phyloP scores from a whole-genome alignment of 2,329 filamentous ascomycete genomes.

The Fusarium sp. region DNA sequence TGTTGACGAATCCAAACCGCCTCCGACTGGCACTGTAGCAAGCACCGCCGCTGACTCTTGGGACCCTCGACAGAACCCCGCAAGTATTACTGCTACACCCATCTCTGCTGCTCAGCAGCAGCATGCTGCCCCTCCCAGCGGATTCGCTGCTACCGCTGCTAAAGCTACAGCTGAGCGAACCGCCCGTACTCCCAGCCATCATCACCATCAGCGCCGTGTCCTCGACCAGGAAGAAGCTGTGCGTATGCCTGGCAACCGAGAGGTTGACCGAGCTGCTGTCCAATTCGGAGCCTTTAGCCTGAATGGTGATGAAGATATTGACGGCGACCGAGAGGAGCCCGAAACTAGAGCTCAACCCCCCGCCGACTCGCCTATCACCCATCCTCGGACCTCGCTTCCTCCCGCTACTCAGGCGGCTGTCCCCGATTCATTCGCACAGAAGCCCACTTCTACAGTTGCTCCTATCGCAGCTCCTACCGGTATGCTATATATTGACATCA shows the following conservation, averaged over 20 bases:
- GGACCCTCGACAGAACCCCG: conserved; percentile 71
- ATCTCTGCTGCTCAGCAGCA: conserved; percentile 71
- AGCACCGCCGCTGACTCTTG: conserved; percentile 90
- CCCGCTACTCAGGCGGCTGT: conserved; percentile 69
- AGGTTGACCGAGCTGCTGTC: conserved; percentile 90
- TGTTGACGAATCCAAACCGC: conserved; percentile 80
- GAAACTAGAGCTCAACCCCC: conserved; percentile 94
- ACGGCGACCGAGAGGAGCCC: conserved; percentile 92
- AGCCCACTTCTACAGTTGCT: conserved; percentile 59
- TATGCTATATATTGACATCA: conserved; percentile 26
- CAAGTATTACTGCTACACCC: conserved; percentile 72
- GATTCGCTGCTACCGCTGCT: conserved; percentile 81
- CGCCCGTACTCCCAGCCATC: conserved; percentile 77
- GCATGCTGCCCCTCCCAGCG: conserved; percentile 67
- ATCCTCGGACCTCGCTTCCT: conserved; percentile 87
- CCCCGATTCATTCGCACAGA: conserved; percentile 66
- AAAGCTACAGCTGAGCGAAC: conserved; percentile 76
- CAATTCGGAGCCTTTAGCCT: conserved; percentile 97
- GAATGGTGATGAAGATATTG: conserved; percentile 87
- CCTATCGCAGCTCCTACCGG: conserved; percentile 50
- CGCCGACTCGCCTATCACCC: conserved; percentile 87
- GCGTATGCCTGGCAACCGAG: conserved; percentile 96
- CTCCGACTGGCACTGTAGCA: conserved; percentile 82
- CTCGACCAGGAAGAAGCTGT: conserved; percentile 97
- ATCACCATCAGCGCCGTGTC: conserved; percentile 74